Percentiles rank a stretch among this genome's conserved stretches.
Evolutionary conservation across 352 stramenopile genomes (phyloP).

Genomic region (Phytophthora palmivora): DNA sequence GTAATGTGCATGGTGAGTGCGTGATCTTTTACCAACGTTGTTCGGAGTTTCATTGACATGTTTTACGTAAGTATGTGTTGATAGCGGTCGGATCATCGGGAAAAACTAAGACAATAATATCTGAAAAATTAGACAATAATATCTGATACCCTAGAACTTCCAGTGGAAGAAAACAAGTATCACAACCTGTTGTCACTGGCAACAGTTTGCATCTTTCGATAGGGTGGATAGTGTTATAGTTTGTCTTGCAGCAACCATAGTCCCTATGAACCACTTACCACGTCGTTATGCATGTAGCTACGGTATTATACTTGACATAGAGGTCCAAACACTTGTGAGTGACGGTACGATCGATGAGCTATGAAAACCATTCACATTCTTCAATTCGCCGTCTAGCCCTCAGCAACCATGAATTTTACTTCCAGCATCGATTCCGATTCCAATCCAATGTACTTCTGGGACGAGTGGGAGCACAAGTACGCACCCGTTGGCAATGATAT

Average conservation of each 20-base stretch:
- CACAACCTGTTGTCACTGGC: neutral
- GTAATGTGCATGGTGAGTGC: no score
- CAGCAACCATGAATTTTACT: conserved; percentile 9
- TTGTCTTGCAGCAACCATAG: no score
- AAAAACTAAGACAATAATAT: no score
- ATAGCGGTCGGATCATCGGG: no score
- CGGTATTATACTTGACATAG: conserved; percentile 14
- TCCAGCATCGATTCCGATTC: neutral
- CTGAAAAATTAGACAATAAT: no score
- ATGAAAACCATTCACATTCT: conserved; percentile 7
- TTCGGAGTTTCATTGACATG: no score
- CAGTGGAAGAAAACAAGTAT: no score
- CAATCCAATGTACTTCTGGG: conserved; percentile 23
- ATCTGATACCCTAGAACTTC: no score
- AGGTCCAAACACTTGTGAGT: conserved; percentile 2
- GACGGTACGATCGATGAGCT: neutral
- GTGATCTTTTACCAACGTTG: no score
- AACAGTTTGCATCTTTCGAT: no score
- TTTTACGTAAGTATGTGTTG: no score
- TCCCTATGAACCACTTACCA: conserved; percentile 2
- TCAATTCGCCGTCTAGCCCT: conserved; percentile 3
- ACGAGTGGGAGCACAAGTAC: conserved; percentile 35
- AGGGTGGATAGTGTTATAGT: no score
- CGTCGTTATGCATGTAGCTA: conserved; percentile 15
- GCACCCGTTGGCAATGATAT: conserved; percentile 39